Base-by-base conservation (phyloP, 2,329 filamentous ascomycete genomes). In the Arthrobotrys musiformis region DNA sequence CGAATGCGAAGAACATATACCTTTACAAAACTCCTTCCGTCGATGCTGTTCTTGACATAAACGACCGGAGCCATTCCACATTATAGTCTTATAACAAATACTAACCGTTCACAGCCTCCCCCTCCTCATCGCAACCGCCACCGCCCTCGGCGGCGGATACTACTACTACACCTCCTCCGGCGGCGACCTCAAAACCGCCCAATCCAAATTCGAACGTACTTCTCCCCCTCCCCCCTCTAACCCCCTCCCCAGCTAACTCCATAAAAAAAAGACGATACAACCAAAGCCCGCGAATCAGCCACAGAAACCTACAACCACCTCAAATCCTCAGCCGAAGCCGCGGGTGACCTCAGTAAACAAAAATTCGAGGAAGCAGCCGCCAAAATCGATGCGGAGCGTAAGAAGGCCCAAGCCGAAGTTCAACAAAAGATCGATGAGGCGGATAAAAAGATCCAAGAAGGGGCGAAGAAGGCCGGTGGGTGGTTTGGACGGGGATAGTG, bases 91-190 rank as follows among this genome's bases (percentile, higher is more conserved):
- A 33, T 33, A 33, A 33, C 15, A 5, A 4, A 8, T 8, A 54
- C 70, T 67, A 54, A 68, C 61, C 15, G 37, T 54, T 19, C 46
- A n/a, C 26, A 76, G 72, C 48, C 26, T 76, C 30, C 72, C 72
- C 17, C 58, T 76, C 40, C 37, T 76, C 64, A 22, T 70, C 50
- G 58, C 48, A 56, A 56, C 28, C 19, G 60, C 72, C 2, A 61
- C 72, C 15, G 64, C 50, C n/a, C 35, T 76, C 24, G 72, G 72
- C 60, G 72, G 72, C 48, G 72, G 72, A 60, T 69, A 69, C 50
- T 76, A 76, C 72, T 76, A 76, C 52, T 76, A 69, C 58, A 69
- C 64, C 48, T 48, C 63, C 48, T 46, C 46, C 24, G 72, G 72
- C 46, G 70, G 63, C 5, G 48, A 76, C 42, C 1, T 46, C 4